These are phyloP conservation scores for Skeletonema grethae DNA, from an alignment of 108 stramenopile genomes.

Conservation along the genomic window DNA sequence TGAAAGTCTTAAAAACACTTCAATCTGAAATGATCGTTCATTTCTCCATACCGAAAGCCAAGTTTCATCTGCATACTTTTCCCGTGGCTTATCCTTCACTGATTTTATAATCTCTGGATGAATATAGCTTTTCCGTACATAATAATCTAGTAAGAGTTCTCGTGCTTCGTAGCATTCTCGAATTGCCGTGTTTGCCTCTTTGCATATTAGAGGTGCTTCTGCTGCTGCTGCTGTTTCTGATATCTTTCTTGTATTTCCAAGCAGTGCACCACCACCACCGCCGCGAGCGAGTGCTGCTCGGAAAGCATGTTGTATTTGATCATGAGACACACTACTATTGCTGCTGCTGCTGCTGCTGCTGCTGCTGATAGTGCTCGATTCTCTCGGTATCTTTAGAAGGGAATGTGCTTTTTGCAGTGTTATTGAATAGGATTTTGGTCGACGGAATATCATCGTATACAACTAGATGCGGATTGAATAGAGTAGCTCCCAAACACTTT, in stretches of 20 bases:
- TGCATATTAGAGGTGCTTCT: neutral
- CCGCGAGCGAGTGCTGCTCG: too few relatives aligned
- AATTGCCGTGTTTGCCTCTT: conserved; percentile 8
- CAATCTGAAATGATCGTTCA: conserved; percentile 21
- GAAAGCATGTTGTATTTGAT: conserved; percentile 21
- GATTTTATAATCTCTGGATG: conserved; percentile 14
- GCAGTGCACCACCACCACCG: neutral
- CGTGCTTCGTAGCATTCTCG: conserved; percentile 26
- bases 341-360: neutral
- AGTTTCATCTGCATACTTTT: conserved; percentile 12
- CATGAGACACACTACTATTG: neutral
- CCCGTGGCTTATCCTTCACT: conserved; percentile 9
- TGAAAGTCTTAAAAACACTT: conserved; percentile 21
- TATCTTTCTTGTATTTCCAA: neutral
- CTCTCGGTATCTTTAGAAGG: conserved; percentile 22
- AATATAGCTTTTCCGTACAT: conserved; percentile 4
- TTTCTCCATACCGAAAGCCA: conserved; percentile 21
- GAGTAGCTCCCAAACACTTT: neutral
- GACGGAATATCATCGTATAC: conserved; percentile 29
- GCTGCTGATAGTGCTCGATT: neutral
- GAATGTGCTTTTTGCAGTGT: conserved; percentile 23
- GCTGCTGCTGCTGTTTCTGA: neutral
- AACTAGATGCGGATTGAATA: conserved; percentile 24
- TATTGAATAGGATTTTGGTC: conserved; percentile 23
- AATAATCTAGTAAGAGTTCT: conserved; percentile 20